Evolutionary conservation across 73 alveolate species (phyloP), one percentile per base, ranked within the genome.

Genomic region (Blepharisma japonicum): DNA sequence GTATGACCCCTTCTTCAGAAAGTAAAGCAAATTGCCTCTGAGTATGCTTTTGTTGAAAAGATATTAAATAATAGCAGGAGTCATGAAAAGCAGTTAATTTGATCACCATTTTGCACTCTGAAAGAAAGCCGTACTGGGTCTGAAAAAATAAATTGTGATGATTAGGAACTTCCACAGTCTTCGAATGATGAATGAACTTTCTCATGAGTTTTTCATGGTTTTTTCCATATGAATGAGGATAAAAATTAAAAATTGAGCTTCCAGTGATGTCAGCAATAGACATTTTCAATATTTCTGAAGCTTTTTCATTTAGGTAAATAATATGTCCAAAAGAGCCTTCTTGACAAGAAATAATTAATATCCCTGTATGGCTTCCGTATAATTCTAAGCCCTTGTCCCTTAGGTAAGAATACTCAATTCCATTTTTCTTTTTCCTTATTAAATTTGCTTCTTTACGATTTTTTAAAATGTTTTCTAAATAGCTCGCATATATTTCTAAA

Each of bases 141-240:
- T 61, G 74, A 18, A 61, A 61, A 61, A 61, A 25, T 9, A 61
- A 9, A 61, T 8, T 18, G 23, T 8, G 46, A 61, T n/a, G 74
- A 25, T 14, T 25, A 61, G 14, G 18, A 20, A 61, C 18, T 8
- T 9, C 50, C 2, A n/a, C 23, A 14, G 74, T 14, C 2, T 8
- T 61, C 4, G 47, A 61, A 39, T 61, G 14, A 2, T 61, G 14
- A 39, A 25, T 39, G 47, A 61, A 61, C 18, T 61, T n/a, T 9
- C 38, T 18, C 49, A 61, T 61, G 2, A 20, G 11, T 14, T 61
- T 11, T 14, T 61, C 23, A 61, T 61, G 74, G 2, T 25, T 61
- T 8, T 20, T n/a, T 14, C 49, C 23, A 25, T 18, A 61, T 3
- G 46, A 9, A 2, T 61, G 18, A 61, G 74, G 74, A 25, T 14